Percentiles rank a stretch among this genome's conserved stretches.
These are phyloP conservation scores for Phytophthora brassicae DNA, from an alignment of 352 stramenopile genomes.

Conservation along the genomic window DNA sequence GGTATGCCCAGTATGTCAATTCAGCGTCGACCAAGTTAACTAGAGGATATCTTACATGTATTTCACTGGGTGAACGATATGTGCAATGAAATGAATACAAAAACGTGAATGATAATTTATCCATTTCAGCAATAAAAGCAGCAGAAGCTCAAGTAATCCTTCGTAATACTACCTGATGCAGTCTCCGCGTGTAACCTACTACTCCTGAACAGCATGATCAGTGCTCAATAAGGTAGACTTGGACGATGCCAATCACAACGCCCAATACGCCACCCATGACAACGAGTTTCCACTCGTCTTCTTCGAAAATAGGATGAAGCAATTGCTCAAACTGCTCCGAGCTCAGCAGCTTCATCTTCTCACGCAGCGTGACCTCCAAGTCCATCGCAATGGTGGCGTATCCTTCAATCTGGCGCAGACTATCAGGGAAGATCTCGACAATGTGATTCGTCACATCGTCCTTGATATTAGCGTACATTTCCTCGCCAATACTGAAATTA, in stretches of 20 bases:
- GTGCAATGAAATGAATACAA: conserved; percentile 38
- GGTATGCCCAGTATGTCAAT: conserved; percentile 90
- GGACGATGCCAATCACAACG: conserved; percentile 89
- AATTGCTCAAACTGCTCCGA: conserved; percentile 94
- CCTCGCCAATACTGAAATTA: conserved; percentile 79
- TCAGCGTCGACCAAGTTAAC: conserved; percentile 67
- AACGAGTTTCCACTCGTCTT: conserved; percentile 99
- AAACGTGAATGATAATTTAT: conserved; percentile 61
- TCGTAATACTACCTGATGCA: no score
- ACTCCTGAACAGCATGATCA: conserved; percentile 27
- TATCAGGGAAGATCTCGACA: conserved; percentile 85
- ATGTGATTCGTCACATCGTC: conserved; percentile 89
- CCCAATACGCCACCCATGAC: conserved; percentile 95
- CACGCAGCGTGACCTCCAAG: conserved; percentile 89
- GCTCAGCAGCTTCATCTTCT: conserved; percentile 91
- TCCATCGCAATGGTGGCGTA: conserved; percentile 94
- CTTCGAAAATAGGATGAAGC: conserved; percentile 97
- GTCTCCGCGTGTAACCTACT: conserved; percentile 1
- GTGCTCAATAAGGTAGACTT: conserved; percentile 89
- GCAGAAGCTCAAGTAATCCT: no score
- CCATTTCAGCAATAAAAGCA: no score
- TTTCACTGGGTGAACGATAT: conserved; percentile 1
- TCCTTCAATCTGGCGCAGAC: conserved; percentile 89
- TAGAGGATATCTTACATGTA: conserved; percentile 15
- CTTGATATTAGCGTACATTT: conserved; percentile 87